Evolutionary conservation across 2,329 filamentous ascomycete species (phyloP), one percentile per base, ranked within the genome.

Genomic region (Talaromyces sp.): DNA sequence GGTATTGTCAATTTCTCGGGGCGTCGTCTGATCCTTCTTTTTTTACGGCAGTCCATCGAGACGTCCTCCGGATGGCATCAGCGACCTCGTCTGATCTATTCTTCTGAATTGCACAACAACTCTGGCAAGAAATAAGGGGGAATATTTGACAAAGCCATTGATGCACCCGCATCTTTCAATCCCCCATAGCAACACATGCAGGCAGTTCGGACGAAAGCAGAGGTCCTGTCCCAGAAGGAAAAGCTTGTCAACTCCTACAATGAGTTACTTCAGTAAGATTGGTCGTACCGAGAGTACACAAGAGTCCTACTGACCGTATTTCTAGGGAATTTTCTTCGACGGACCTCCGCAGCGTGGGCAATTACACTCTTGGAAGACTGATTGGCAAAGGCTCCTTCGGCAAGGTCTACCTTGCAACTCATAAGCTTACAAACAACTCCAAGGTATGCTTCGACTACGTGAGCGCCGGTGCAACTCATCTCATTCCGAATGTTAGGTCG

Each of bases 321-420:
- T 64, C 60, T 73, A 97, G 91, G 79, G 93, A 97, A 77, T 99
- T 99, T 79, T 88, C 90, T 61, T 91, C 89, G 66, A 89, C 88
- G 72, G 93, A 99, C 64, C 84, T 99, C 65, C 88, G 89, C 69
- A 90, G 87, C 56, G 94, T 99, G 61, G 94, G 94, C 66, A 97
- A 97, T 78, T 99, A 99, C 75, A 87, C 87, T 36, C 83, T 99
- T 58, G 94, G 94, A 46, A 87, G 87, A 60, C 80, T 99, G 59
- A 96, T 99, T 71, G 94, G 94, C 65, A 99, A 97, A 72, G 94
- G 94, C 59, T 97, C 92, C 63, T 99, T 99, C 75, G 94, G 94
- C 68, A 97, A 97, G 77, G 94, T 99, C 68, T 99, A 99, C 74
- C 82, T 99, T 60, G 94, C 93, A 59, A 86, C 87, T 46, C 94